Conservation (phyloP, 345 rosid species). For the Nephelium lappaceum region DNA sequence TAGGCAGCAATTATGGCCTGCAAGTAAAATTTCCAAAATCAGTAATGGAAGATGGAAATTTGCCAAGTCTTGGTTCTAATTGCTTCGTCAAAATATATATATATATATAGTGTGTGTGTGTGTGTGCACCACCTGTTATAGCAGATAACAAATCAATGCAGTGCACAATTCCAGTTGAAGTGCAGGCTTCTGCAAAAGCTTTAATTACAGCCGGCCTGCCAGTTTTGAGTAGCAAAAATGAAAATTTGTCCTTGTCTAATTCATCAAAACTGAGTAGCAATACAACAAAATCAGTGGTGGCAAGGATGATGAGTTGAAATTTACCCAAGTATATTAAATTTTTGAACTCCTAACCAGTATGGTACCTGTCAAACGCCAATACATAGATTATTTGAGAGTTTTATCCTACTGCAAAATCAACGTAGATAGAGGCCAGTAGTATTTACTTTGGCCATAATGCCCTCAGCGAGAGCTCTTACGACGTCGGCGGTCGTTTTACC, state of each 20-base stretch:
- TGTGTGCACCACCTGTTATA: conserved; percentile 40
- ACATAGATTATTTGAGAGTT: conserved; percentile 22
- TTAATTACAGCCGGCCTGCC: conserved; percentile 32
- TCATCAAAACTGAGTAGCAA: neutral
- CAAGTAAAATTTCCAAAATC: neutral
- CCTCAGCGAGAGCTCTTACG: conserved; percentile 33
- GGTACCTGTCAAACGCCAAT: conserved; percentile 9
- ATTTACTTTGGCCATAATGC: conserved; percentile 16
- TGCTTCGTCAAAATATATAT: too few species aligned
- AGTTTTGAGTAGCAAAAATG: neutral
- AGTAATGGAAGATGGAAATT: neutral
- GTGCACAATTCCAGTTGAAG: conserved; percentile 26
- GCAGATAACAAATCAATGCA: conserved; percentile 42
- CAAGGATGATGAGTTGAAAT: neutral
- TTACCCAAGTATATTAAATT: conserved; percentile 49
- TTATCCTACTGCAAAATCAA: neutral
- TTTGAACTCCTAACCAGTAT: conserved; percentile 41
- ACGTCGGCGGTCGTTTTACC: conserved; percentile 37
- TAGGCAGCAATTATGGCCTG: conserved; percentile 64
- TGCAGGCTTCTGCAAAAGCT: conserved; percentile 35
- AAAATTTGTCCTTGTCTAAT: neutral
- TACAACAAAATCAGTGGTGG: neutral
- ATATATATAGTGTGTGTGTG: neutral
- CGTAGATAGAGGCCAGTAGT: neutral
- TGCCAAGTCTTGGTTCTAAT: neutral